A percentile compares a stretch with the other conserved stretches of the same genome.
phyloP scores from a whole-genome alignment of 208 protist genomes.

The Acanthamoeba sp. region DNA sequence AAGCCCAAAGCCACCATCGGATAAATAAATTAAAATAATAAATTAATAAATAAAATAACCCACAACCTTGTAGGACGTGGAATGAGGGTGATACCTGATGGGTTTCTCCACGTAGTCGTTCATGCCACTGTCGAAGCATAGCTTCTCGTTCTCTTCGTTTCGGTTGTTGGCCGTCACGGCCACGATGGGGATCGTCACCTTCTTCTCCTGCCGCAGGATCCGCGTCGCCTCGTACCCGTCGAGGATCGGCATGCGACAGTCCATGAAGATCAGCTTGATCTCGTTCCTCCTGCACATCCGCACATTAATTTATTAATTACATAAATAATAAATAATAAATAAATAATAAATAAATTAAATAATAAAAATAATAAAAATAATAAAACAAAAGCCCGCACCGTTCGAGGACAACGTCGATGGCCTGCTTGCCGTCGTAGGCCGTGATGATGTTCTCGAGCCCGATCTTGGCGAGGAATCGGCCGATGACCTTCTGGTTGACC shows the following conservation, averaged over 20 bases:
- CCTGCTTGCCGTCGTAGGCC: constrained; percentile 48
- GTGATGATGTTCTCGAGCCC: constrained; percentile 69
- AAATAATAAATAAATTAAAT: too few species aligned
- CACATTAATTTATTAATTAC: background rate
- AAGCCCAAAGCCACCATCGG: background rate
- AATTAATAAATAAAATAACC: background rate
- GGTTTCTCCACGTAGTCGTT: constrained; percentile 65
- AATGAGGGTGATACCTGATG: background rate
- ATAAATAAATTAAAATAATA: background rate
- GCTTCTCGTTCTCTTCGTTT: constrained; percentile 60
- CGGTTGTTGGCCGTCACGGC: constrained; percentile 60
- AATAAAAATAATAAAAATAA: too few species aligned
- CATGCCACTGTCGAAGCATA: constrained; percentile 63
- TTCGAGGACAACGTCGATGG: constrained; percentile 53
- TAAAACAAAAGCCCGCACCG: too few species aligned
- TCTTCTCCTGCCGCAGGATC: constrained; percentile 57
- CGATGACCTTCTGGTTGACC: constrained; percentile 58
- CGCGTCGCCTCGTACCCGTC: constrained; percentile 68
- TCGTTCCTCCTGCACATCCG: constrained; percentile 4
- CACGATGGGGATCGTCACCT: constrained; percentile 46
- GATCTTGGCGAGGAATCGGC: constrained; percentile 59
- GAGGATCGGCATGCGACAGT: constrained; percentile 67
- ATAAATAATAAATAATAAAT: background rate
- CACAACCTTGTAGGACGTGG: background rate
- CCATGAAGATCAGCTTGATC: constrained; percentile 69